Base-by-base conservation (phyloP, 108 stramenopile genomes). In the Phaeodactylum tricornutum region DNA sequence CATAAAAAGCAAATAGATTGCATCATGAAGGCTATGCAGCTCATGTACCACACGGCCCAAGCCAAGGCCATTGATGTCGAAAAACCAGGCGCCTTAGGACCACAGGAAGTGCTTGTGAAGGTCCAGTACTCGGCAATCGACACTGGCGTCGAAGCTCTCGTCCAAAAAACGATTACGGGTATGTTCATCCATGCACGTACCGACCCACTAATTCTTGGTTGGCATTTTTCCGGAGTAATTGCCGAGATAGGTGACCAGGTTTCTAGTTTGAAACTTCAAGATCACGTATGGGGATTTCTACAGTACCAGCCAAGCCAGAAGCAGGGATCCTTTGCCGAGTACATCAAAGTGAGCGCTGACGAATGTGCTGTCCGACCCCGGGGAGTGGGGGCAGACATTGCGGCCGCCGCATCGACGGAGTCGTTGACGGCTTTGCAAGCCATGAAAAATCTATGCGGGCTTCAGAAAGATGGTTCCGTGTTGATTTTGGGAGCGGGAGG, bases 401-500 rank as follows among this genome's bases (percentile, higher is more conserved):
- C 60, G 1, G 46, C 60, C 21, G 66, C 66, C 1, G 9, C 37
- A 0, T 24, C 60, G 3, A 67, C 66, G 1, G 66, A 67, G 36
- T 20, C 36, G 2, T 17, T 56, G n/a, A 67, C 66, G 4, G 59
- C 66, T 2, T 30, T 61, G 3, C 66, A 67, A 29, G 40, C 66
- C 43, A 9, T 67, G 25, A 32, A 53, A 19, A 60, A 67, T 47
- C 5, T 39, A 8, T 59, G 53, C 1, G 45, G 53, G 2, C n/a
- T 67, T 11, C 20, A 15, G 19, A 24, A 42, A 8, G 47, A 44
- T 16, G 20, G 61, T 19, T 15, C 23, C 9, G 65, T 72, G 0
- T 38, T 66, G 21, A 50, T 72, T 25, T 33, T 53, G 26, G 71
- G 71, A 21, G 64, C 61, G 14, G 57, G 45, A 12, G 71, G 71